Evolutionary conservation across 2,329 filamentous ascomycete species (phyloP), one percentile per base, ranked within the genome.

Genomic region (Cytospora schulzeri): DNA sequence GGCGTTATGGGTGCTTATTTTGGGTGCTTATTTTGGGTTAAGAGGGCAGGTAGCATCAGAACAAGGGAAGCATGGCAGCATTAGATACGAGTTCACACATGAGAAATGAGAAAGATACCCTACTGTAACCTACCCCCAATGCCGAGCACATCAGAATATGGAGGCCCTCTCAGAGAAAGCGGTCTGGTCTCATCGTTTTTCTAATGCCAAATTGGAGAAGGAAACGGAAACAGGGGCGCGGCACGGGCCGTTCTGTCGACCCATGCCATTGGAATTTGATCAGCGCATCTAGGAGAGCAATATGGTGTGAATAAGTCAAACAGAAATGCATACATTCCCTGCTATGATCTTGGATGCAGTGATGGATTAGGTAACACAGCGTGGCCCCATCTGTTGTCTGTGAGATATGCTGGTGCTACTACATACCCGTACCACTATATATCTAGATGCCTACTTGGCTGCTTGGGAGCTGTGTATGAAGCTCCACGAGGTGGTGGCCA

Each of bases 71-170:
- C 45, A 48, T 48, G 24, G 45, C 45, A 48, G n/a, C 45, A 24
- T 48, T 24, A 22, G 45, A 48, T 48, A 48, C n/a, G 45, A 48
- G n/a, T n/a, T 48, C n/a, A 48, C 45, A 48, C 45, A 24, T 48
- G 45, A 48, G 45, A 12, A 48, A 48, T 48, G 45, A 48, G 45
- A 45, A 45, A 48, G 45, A 48, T 48, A 48, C 45, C 45, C 45
- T 24, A 48, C 45, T 24, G 45, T 24, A 11, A 48, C 2, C 11
- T 24, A 11, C 11, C 2, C n/a, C 19, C 11, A 14, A 3, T 5
- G 2, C 8, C n/a, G 8, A 48, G 11, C 5, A 19, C 2, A n/a
- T 45, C n/a, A 41, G 35, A n/a, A 48, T 14, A 24, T 22, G 45
- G 45, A 14, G 9, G 11, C 11, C 1, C 3, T 48, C 8, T 48